These are phyloP conservation scores for Stemphylium beticola DNA, from an alignment of 2,329 filamentous ascomycete species.

Conservation along the genomic window DNA sequence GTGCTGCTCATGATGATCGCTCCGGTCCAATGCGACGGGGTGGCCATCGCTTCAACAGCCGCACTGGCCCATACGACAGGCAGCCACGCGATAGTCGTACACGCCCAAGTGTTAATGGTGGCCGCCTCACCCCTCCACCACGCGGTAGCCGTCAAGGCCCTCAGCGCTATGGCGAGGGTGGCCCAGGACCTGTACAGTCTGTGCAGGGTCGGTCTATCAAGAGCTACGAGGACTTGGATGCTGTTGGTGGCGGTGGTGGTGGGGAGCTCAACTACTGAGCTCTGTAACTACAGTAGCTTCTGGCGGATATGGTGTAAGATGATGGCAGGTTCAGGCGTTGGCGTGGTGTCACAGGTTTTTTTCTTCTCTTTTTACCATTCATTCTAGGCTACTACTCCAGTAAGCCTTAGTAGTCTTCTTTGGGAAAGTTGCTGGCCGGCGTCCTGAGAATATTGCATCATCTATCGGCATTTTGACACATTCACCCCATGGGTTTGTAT, in stretches of 20 bases:
- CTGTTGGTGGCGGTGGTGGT: constrained; percentile 65
- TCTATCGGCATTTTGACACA: constrained; percentile 4
- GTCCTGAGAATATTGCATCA: constrained; percentile 5
- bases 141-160: constrained; percentile 55
- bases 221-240: constrained; percentile 97
- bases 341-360: constrained; percentile 11
- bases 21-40: constrained; percentile 54
- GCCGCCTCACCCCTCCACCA: constrained; percentile 55
- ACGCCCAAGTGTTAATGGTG: constrained; percentile 55
- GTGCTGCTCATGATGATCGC: constrained; percentile 44
- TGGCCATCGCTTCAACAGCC: constrained; percentile 48
- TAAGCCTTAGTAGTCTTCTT: constrained; percentile 9
- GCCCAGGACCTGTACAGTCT: constrained; percentile 83
- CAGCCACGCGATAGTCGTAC: constrained; percentile 51
- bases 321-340: constrained; percentile 25
- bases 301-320: constrained; percentile 12
- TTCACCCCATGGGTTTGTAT: constrained; percentile 1
- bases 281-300: not conserved
- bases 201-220: constrained; percentile 91
- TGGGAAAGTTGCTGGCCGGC: constrained; percentile 9
- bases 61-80: constrained; percentile 51
- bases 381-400: constrained; percentile 18
- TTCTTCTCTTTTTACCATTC: constrained; percentile 14
- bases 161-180: constrained; percentile 78
- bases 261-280: constrained; percentile 87